Evolutionary conservation across 768 basidiomycete genomes (phyloP).

Genomic region (Tylopilus sp.): DNA sequence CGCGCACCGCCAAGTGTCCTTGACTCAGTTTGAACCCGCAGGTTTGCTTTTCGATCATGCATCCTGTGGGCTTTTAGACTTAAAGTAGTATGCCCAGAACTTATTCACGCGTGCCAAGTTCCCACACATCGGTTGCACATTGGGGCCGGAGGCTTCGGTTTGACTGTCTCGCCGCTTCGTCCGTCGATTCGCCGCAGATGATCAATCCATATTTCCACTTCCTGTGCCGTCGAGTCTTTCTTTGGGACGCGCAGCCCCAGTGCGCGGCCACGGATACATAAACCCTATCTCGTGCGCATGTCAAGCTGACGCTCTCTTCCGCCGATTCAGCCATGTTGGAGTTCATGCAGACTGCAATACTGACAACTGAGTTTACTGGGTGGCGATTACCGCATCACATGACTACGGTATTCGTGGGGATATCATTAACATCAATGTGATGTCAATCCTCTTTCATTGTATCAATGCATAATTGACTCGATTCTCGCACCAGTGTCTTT

Average conservation of each 20-base stretch:
- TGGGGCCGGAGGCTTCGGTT: no score
- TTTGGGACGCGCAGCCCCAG: constrained; percentile 3
- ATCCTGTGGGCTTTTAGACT: no score
- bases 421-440: constrained; percentile 16
- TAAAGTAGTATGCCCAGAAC: no score
- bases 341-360: neutral
- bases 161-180: no score
- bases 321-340: constrained; percentile 4
- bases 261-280: constrained; percentile 8
- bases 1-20: no score
- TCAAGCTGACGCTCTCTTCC: neutral
- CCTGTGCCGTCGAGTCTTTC: neutral
- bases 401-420: constrained; percentile 6
- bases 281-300: neutral
- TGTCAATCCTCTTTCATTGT: no score
- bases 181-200: neutral
- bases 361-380: constrained; percentile 1
- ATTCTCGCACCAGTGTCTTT: constrained; percentile 10
- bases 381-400: neutral
- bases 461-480: neutral
- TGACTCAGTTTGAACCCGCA: no score
- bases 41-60: no score
- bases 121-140: no score
- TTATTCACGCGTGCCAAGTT: no score
- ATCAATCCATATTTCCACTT: neutral